Evolutionary conservation across 306 rosid species (phyloP).

Genomic region (Clitoria ternatea): DNA sequence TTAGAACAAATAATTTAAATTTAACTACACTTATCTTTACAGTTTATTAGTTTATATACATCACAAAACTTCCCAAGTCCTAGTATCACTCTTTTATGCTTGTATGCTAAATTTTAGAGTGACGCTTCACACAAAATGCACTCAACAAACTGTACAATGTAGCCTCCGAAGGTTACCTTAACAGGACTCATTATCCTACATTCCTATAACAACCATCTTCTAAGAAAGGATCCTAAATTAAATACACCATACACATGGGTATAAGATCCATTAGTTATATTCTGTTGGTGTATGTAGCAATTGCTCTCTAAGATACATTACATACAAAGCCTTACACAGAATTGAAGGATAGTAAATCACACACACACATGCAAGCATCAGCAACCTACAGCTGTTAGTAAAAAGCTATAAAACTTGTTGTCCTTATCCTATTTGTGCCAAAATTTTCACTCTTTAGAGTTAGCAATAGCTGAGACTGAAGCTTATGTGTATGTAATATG

Average conservation of each 20-base stretch:
- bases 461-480: neutral
- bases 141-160: constrained; percentile 30
- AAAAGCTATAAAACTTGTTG: too few relatives aligned
- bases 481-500: neutral
- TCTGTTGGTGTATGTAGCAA: too few relatives aligned
- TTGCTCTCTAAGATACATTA: too few relatives aligned
- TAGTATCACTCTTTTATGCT: neutral
- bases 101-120: neutral
- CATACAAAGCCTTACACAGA: neutral
- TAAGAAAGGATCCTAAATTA: too few relatives aligned
- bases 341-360: neutral
- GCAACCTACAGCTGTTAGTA: constrained; percentile 11
- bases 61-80: neutral
- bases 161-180: constrained; percentile 24
- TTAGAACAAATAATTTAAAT: too few relatives aligned
- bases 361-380: neutral
- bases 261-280: too few relatives aligned
- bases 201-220: neutral
- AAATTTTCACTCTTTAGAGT: neutral
- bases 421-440: neutral
- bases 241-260: too few relatives aligned
- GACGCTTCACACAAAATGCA: neutral
- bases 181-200: constrained; percentile 13
- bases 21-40: neutral
- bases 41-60: neutral